phyloP scores from a whole-genome alignment of 176 grass and related monocot genomes.

The Ananas comosus region DNA sequence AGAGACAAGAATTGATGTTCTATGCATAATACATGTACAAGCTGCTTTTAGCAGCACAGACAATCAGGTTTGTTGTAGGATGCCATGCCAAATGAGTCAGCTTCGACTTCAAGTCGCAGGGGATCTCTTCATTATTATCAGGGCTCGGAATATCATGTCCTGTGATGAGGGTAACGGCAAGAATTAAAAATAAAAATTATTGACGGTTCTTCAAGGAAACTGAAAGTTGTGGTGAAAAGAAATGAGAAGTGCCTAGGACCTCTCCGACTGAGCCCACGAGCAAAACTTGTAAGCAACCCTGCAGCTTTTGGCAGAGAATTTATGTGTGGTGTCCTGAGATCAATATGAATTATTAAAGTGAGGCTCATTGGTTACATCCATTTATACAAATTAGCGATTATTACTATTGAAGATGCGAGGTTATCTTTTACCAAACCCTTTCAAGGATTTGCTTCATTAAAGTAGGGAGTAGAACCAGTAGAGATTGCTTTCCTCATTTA shows the following conservation, averaged over 20 bases:
- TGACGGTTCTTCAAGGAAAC: not conserved
- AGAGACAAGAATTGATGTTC: not conserved
- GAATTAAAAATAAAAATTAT: not conserved
- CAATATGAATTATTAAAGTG: not conserved
- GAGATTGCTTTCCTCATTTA: no score
- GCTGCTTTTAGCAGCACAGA: constrained; percentile 17
- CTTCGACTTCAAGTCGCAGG: constrained; percentile 14
- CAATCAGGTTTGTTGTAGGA: constrained; percentile 18
- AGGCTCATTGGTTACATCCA: not conserved
- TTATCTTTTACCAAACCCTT: no score
- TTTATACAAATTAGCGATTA: no score
- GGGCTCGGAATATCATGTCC: constrained; percentile 14
- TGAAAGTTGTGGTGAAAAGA: not conserved
- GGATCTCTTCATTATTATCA: not conserved
- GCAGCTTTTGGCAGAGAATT: not conserved
- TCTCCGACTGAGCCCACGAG: constrained; percentile 11
- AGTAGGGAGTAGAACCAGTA: no score
- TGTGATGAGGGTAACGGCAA: not conserved
- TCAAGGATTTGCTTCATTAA: no score
- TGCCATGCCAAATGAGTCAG: constrained; percentile 21
- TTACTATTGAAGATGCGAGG: no score
- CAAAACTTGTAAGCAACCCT: constrained; percentile 11
- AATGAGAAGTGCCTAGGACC: not conserved
- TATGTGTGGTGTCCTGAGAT: not conserved
- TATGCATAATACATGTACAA: constrained; percentile 18